Percentiles rank a stretch among this genome's conserved stretches.
These are phyloP conservation scores for Pseudocercospora fuligena DNA, from an alignment of 2,329 filamentous ascomycete species.

Conservation along the genomic window DNA sequence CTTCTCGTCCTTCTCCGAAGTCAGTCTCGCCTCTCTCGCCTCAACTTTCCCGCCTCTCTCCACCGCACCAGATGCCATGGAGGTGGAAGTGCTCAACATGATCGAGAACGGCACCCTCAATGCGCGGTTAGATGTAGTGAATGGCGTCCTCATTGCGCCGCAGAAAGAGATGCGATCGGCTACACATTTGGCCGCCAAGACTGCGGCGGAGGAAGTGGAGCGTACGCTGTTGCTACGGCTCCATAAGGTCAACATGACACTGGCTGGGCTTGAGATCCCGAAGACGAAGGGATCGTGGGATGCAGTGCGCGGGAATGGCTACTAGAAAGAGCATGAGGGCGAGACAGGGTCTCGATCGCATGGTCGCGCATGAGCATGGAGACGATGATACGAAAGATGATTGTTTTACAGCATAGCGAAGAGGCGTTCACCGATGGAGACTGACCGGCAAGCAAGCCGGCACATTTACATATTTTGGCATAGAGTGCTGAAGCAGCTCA, in stretches of 20 bases:
- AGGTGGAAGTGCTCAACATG: conserved; percentile 76
- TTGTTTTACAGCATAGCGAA: conserved; percentile 10
- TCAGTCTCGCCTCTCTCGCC: conserved; percentile 79
- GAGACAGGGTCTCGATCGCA: background rate
- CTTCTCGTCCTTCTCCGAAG: conserved; percentile 85
- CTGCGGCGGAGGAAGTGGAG: conserved; percentile 72
- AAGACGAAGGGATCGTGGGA: conserved; percentile 23
- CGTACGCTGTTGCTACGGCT: conserved; percentile 76
- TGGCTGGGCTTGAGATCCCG: conserved; percentile 70
- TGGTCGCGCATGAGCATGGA: background rate
- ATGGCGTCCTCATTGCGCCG: conserved; percentile 75
- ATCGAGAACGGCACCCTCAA: conserved; percentile 74
- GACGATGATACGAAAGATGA: background rate
- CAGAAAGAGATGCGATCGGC: conserved; percentile 68
- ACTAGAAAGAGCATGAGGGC: conserved; percentile 1
- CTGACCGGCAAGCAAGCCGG: background rate
- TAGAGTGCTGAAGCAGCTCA: background rate
- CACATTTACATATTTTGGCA: background rate
- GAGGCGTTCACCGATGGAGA: background rate
- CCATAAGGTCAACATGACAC: conserved; percentile 74
- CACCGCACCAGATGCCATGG: conserved; percentile 57
- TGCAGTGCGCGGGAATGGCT: conserved; percentile 19
- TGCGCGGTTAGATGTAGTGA: conserved; percentile 83
- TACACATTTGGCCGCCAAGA: conserved; percentile 72
- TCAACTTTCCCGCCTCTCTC: conserved; percentile 66